phyloP scores from a whole-genome alignment of 352 stramenopile genomes.

The Pythium insidiosum region DNA sequence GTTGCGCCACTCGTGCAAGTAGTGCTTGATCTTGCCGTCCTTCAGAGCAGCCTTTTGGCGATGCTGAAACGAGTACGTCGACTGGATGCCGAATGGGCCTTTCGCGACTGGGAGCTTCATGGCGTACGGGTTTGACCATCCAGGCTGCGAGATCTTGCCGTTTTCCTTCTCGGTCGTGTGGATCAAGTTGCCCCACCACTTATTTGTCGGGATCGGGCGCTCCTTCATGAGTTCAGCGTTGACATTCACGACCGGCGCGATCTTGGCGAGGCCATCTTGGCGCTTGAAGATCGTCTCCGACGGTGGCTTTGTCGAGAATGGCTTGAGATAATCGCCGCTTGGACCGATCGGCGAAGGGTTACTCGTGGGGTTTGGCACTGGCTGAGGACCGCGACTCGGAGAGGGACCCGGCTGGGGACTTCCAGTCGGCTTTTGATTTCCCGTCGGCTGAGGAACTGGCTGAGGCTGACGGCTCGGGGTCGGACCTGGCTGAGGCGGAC shows the following conservation, averaged over 20 bases:
- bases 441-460: too few relatives aligned
- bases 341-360: background rate
- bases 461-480: too few relatives aligned
- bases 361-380: background rate
- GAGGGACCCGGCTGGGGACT: too few relatives aligned
- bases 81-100: conserved; percentile 40
- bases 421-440: too few relatives aligned
- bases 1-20: conserved; percentile 51
- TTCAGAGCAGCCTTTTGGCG: conserved; percentile 27
- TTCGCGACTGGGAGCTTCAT: conserved; percentile 32
- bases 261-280: conserved; percentile 26
- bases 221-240: conserved; percentile 30
- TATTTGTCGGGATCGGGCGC: conserved; percentile 62
- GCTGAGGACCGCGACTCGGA: background rate
- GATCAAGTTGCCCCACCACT: conserved; percentile 80
- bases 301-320: conserved; percentile 29
- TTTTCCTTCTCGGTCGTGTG: conserved; percentile 33
- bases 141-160: conserved; percentile 30
- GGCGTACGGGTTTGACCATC: conserved; percentile 63
- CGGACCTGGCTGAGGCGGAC: too few relatives aligned
- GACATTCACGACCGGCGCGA: conserved; percentile 58
- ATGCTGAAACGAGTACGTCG: conserved; percentile 58
- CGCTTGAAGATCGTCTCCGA: conserved; percentile 30
- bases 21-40: conserved; percentile 48
- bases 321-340: conserved; percentile 17